Evolutionary conservation across 306 rosid species (phyloP), one percentile per base, ranked within the genome.

Genomic region (Casuarina cunninghamiana): DNA sequence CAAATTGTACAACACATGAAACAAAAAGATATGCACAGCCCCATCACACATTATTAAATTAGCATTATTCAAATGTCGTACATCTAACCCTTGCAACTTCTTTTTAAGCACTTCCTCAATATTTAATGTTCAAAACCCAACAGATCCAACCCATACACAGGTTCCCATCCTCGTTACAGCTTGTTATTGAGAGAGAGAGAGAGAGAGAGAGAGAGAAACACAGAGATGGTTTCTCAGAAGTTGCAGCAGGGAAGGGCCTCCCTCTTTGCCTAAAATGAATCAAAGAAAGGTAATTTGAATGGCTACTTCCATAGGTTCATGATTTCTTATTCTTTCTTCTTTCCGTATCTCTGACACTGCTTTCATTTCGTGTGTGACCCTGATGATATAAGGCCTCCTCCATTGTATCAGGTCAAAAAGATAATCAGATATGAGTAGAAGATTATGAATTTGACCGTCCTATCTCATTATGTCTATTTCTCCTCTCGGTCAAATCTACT

Each of bases 101-200:
- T 62, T 74, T 79, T 62, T 54, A 72, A 81, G 75, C 75, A 8
- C n/a, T 71, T 71, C 55, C 74, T 55, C 45, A 83, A 48, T 86
- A 77, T 65, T 78, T 6, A 54, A 78, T 74, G 84, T 84, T 83
- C 88, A 86, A 81, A 66, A 75, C 77, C 66, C 68, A 62, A 87
- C 87, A 83, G 92, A 89, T 86, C 80, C 86, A 82, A 78, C 87
- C 81, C 82, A 68, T 83, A 69, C 66, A 76, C 83, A 84, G 90
- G 84, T 86, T 84, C 87, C 85, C 80, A 73, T 67, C 42, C 61
- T 71, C 58, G 26, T 81, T 78, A 71, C 67, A 77, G 71, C 82
- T 79, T 78, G 79, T 78, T 67, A 62, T 19, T 10, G 46, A 17
- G 68, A 48, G 49, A 74, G 43, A 50, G 78, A 77, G 77, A 80